Evolutionary conservation across 495 filamentous ascomycete genomes (phyloP), one percentile per base, ranked within the genome.

Genomic region (Podospora tetraspora): DNA sequence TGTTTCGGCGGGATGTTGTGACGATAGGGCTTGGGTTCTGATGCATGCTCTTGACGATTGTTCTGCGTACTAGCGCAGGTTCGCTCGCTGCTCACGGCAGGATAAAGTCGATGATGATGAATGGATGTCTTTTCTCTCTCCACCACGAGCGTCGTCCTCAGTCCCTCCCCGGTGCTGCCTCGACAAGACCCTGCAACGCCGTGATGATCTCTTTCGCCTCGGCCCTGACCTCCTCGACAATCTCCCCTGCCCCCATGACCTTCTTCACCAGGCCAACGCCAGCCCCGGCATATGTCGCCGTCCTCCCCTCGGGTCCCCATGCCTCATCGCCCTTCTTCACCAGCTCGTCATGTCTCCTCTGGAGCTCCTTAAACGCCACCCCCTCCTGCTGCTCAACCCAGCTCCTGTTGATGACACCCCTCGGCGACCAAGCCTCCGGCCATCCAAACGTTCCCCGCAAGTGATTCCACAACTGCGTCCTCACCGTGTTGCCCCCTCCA

Each of bases 391-490:
- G 74, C 68, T 93, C 91, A 24, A 67, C 63, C 73, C 81, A 90
- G 21, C 85, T 89, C 66, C 71, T 72, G 63, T 93, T 93, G 22
- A 87, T 75, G 6, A 92, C 79, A 8, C 81, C 85, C 8, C 91
- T 79, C 0, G 84, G 89, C 71, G 84, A 86, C 74, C 89, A 93
- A 21, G 77, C 72, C 60, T 82, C 77, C 0, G 90, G 90, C 91
- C 91, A 95, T 9, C 83, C 85, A 37, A 80, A 82, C 0, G 88
- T 91, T 0, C 90, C 91, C 13, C 91, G 77, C 7, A 93, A 75
- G 23, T 83, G 81, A 76, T 95, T 91, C 71, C 92, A 95, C 7
- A 94, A 73, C 22, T 85, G 79, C 1, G 90, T 92, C 29, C 90
- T 79, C 5, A 84, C 84, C 3, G 91, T 95, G 5, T 70, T 84